These are phyloP conservation scores for Hordeum marinum DNA, from an alignment of 176 grass and related monocot genomes.

Conservation along the genomic window DNA sequence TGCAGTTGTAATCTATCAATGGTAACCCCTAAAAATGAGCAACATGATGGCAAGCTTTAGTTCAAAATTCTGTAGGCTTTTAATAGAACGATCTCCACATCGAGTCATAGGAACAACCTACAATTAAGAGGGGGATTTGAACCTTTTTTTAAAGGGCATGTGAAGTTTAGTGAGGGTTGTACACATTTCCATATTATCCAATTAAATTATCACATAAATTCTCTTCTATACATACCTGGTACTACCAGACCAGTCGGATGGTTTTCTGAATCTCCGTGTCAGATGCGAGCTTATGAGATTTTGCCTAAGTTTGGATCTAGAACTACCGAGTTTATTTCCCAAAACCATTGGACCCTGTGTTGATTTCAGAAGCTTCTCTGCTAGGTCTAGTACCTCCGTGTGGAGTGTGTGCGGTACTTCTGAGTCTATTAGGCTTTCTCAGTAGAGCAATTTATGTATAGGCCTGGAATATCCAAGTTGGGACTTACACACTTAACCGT, in stretches of 20 bases:
- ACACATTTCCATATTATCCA: neutral
- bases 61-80: too few relatives aligned
- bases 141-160: too few relatives aligned
- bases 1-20: too few relatives aligned
- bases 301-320: neutral
- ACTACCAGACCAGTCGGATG: neutral
- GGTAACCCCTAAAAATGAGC: neutral
- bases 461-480: neutral
- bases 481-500: neutral
- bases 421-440: neutral
- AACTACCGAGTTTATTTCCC: neutral
- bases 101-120: too few relatives aligned
- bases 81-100: too few relatives aligned
- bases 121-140: too few relatives aligned
- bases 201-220: neutral
- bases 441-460: neutral
- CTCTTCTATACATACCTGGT: neutral
- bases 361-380: neutral
- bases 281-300: neutral
- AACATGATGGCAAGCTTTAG: neutral
- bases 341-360: neutral
- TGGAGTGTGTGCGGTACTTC: neutral
- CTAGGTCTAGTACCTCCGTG: neutral
- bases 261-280: neutral
- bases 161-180: neutral